phyloP scores from a whole-genome alignment of 768 basidiomycete genomes.

The Tricholoma furcatifolium region DNA sequence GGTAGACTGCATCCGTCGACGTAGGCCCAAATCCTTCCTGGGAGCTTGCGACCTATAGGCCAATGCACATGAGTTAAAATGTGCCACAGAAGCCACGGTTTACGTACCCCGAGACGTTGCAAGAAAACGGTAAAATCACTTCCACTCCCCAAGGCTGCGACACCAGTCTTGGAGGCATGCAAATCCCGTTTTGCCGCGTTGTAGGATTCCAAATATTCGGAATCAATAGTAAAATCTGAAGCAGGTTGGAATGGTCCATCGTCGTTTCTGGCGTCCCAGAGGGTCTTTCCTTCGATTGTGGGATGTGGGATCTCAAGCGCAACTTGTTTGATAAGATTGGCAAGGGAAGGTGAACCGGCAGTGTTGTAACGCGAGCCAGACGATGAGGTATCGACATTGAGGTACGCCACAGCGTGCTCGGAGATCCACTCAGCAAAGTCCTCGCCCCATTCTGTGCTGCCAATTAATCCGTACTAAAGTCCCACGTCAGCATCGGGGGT shows the following conservation, averaged over 20 bases:
- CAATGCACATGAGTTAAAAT: neutral
- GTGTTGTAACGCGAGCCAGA: slow-evolving; percentile 58
- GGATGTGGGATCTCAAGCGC: slow-evolving; percentile 78
- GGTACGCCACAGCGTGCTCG: slow-evolving; percentile 78
- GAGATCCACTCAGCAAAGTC: slow-evolving; percentile 84
- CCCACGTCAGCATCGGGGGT: slow-evolving; percentile 5
- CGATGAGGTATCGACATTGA: slow-evolving; percentile 78
- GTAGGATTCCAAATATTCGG: slow-evolving; percentile 41
- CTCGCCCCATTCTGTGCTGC: slow-evolving; percentile 92
- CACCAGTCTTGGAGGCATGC: slow-evolving; percentile 36
- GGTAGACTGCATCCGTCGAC: slow-evolving; percentile 63
- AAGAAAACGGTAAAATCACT: slow-evolving; percentile 94
- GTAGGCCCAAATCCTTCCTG: slow-evolving; percentile 41
- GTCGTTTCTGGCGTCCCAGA: slow-evolving; percentile 79
- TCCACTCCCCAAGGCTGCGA: slow-evolving; percentile 75
- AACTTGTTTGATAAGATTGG: slow-evolving; percentile 65
- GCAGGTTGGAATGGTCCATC: slow-evolving; percentile 45
- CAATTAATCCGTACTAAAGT: slow-evolving; percentile 61
- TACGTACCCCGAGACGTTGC: slow-evolving; percentile 58
- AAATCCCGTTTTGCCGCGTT: slow-evolving; percentile 30
- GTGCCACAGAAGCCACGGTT: neutral
- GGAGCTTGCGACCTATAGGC: slow-evolving; percentile 38
- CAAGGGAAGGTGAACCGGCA: slow-evolving; percentile 76
- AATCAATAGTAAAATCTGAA: slow-evolving; percentile 31
- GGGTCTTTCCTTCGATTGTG: slow-evolving; percentile 54